Evolutionary conservation across 2,329 filamentous ascomycete genomes (phyloP), one percentile per base, ranked within the genome.

Genomic region (Phoma sp.): DNA sequence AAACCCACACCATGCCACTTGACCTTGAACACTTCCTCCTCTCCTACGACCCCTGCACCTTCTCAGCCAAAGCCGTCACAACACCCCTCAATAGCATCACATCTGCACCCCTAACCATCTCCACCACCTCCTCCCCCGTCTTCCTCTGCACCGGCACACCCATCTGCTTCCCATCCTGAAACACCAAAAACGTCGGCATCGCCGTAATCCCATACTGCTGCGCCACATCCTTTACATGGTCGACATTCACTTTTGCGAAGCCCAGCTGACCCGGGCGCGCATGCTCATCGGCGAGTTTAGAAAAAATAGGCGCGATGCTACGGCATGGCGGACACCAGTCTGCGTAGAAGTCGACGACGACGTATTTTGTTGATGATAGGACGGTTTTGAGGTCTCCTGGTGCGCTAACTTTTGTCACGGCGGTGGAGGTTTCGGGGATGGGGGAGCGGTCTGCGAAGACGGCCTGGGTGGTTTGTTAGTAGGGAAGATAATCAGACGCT

Each of bases 321-420:
- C 80, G 81, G 76, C 82, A 84, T 14, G 81, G 82, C 1, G 80
- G 80, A 66, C 82, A 83, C 81, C 82, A 57, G 83, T 57, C 74
- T 74, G 53, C 47, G 37, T 50, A 56, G 32, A 56, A 56, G 37
- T 56, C 52, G 28, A 55, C 34, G 23, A 49, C 40, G 15, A 49
- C 45, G 17, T 55, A 49, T 30, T 45, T 49, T 3, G 32, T 46
- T n/a, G 37, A 34, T 11, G 17, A 23, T 4, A 46, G 28, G 6
- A 46, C 17, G 1, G 15, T 36, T 3, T 26, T 17, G 14, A 55
- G 21, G 11, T 49, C 33, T 2, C 29, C 23, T 9, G 45, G 14
- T 5, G 34, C 34, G n/a, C 6, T 37, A 10, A 42, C 25, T 37
- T 49, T 55, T 7, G 33, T 18, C 14, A 55, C 52, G 1, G 34